Conservation (phyloP, 345 rosid species). For the Citrus maxima region DNA sequence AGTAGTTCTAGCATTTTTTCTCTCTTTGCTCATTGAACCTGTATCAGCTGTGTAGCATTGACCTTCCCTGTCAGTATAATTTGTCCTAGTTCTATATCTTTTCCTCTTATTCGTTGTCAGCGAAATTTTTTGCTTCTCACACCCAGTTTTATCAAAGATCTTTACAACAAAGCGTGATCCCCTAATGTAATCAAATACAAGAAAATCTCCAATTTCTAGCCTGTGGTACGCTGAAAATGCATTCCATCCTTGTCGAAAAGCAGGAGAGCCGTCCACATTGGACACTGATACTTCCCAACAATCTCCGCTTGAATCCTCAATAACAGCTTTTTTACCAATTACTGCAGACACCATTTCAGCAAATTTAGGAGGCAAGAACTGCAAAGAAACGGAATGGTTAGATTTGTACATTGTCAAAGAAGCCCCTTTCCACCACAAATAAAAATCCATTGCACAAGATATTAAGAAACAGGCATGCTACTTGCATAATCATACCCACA, state of each 20-base stretch:
- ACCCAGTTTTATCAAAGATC: conserved; percentile 29
- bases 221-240: conserved; percentile 28
- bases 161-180: conserved; percentile 35
- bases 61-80: not conserved
- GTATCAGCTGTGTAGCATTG: not conserved
- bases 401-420: not conserved
- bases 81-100: conserved; percentile 4
- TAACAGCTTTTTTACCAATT: conserved; percentile 20
- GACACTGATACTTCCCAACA: conserved; percentile 33
- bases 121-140: conserved; percentile 26
- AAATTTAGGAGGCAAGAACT: conserved; percentile 46
- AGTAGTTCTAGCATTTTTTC: not conserved
- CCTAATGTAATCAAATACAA: conserved; percentile 26
- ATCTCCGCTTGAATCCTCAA: conserved; percentile 28
- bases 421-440: not conserved
- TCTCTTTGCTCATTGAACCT: not conserved
- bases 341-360: conserved; percentile 13
- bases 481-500: not conserved
- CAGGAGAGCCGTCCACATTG: conserved; percentile 19
- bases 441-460: not conserved
- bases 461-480: not conserved
- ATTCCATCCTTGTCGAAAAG: conserved; percentile 37
- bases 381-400: conserved; percentile 14
- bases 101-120: conserved; percentile 14
- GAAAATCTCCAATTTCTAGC: conserved; percentile 35